Conservation (phyloP, 139 green algal genomes). For the Micractinium conductrix region DNA sequence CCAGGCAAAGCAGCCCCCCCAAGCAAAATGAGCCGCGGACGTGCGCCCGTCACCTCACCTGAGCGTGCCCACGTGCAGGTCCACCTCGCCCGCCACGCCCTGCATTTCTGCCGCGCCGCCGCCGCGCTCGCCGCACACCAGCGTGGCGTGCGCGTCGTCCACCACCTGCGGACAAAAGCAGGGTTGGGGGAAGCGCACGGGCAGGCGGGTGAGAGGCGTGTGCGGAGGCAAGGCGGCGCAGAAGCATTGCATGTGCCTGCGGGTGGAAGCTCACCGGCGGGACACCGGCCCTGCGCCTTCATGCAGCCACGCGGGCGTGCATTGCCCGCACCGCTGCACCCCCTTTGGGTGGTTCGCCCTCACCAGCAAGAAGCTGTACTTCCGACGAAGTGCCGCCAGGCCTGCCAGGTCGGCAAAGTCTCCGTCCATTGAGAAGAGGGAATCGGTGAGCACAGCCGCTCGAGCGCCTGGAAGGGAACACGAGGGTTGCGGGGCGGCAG, state of each 20-base stretch:
- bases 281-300: not conserved
- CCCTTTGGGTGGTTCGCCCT: not conserved
- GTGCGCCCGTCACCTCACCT: slow-evolving; percentile 26
- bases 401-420: slow-evolving; percentile 87
- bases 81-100: slow-evolving; percentile 70
- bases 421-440: slow-evolving; percentile 96
- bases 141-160: slow-evolving; percentile 96
- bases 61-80: slow-evolving; percentile 94
- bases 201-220: no score
- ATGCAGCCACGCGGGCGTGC: not conserved
- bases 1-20: no score
- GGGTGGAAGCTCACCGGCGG: no score
- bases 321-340: not conserved
- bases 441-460: slow-evolving; percentile 88
- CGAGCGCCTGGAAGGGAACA: slow-evolving; percentile 30
- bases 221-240: no score
- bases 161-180: slow-evolving; percentile 51
- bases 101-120: slow-evolving; percentile 70
- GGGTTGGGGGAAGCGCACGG: no score
- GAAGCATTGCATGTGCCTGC: no score
- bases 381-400: slow-evolving; percentile 67
- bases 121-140: slow-evolving; percentile 83
- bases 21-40: not conserved
- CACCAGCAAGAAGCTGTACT: slow-evolving; percentile 86
- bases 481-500: no score